Percentiles rank a stretch among this genome's conserved stretches.
phyloP scores from a whole-genome alignment of 208 protist species.

The Leishmania aethiopica region DNA sequence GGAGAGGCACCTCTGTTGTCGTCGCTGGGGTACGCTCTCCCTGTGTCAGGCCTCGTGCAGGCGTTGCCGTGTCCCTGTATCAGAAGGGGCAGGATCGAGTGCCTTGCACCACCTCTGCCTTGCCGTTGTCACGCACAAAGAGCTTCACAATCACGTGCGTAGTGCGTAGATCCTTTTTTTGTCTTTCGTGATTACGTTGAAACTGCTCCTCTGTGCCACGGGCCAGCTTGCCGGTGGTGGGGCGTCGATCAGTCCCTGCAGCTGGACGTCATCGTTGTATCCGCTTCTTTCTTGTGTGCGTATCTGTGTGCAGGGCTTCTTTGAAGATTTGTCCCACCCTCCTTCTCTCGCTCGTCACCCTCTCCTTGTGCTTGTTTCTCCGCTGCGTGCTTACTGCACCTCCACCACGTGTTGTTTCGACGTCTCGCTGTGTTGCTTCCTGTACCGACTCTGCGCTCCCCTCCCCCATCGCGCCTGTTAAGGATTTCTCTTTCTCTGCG shows the following conservation, averaged over 20 bases:
- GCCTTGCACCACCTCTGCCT: not conserved
- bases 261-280: not conserved
- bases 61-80: not conserved
- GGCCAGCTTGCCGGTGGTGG: not conserved
- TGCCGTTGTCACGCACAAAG: not conserved
- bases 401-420: not conserved
- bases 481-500: not conserved
- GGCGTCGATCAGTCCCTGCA: not conserved
- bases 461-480: not conserved
- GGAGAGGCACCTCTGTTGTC: not conserved
- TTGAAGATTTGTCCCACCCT: not conserved
- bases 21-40: not conserved
- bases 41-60: not conserved
- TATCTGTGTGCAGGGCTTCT: not conserved
- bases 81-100: not conserved
- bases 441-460: not conserved
- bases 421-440: not conserved
- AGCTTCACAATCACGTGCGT: not conserved
- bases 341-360: not conserved
- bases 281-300: not conserved
- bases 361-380: not conserved
- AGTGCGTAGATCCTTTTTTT: not conserved
- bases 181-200: not conserved
- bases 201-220: not conserved
- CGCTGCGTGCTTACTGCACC: not conserved